These are phyloP conservation scores for Brassica balearica DNA, from an alignment of 441 rosid genomes.

Conservation along the genomic window DNA sequence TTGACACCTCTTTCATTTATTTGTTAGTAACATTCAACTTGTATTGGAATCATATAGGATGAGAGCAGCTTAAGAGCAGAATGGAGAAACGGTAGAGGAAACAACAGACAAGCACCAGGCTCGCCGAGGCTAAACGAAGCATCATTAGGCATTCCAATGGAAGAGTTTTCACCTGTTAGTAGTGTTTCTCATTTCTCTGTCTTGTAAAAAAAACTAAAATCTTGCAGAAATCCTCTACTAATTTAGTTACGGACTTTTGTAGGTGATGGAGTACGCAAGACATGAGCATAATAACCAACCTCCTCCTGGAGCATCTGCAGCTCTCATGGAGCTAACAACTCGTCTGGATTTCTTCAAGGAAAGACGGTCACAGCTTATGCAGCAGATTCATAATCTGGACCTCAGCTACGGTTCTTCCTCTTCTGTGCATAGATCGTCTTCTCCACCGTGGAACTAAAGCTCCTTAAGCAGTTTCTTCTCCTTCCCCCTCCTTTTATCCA, in stretches of 20 bases:
- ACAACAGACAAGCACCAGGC: constrained; percentile 72
- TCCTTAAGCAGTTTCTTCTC: not conserved
- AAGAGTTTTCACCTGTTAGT: constrained; percentile 70
- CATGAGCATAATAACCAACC: constrained; percentile 65
- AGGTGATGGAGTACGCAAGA: constrained; percentile 45
- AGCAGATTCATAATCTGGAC: constrained; percentile 92
- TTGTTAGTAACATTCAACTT: constrained; percentile 2
- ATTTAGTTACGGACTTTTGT: constrained; percentile 3
- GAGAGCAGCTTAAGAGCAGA: constrained; percentile 67
- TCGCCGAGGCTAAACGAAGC: constrained; percentile 71
- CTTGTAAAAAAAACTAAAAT: not conserved
- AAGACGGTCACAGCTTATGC: constrained; percentile 92
- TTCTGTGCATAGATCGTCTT: constrained; percentile 65
- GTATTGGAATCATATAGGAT: constrained; percentile 45
- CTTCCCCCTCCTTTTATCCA: not conserved
- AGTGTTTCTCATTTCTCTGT: constrained; percentile 48
- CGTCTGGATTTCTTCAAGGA: constrained; percentile 97
- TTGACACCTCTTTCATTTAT: not conserved
- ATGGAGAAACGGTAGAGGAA: constrained; percentile 78
- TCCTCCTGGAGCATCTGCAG: constrained; percentile 67
- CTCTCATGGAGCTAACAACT: constrained; percentile 83
- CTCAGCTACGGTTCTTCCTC: constrained; percentile 70
- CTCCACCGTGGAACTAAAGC: constrained; percentile 86
- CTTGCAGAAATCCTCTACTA: not conserved
- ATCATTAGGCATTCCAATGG: constrained; percentile 64